Percentiles rank a stretch among this genome's conserved stretches.
These are phyloP conservation scores for Nannochloris sp. DNA, from an alignment of 139 green algal genomes.

Conservation along the genomic window DNA sequence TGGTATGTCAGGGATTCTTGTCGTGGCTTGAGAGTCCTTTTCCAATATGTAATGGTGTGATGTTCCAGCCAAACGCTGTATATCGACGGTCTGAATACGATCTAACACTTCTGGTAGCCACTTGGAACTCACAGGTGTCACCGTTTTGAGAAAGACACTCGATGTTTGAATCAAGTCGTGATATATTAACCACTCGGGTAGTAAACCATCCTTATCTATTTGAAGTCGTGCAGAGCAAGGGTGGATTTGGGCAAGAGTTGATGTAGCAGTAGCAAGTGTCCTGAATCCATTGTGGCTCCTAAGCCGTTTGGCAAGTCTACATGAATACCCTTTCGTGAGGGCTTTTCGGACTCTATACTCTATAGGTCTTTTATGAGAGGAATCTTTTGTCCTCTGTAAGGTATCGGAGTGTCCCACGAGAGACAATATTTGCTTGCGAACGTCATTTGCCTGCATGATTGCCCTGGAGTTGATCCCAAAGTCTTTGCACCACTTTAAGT, in stretches of 20 bases:
- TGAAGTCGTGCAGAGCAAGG: constrained; percentile 43
- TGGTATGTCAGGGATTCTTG: neutral
- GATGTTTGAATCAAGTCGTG: constrained; percentile 78
- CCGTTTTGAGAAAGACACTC: constrained; percentile 63
- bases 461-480: constrained; percentile 63
- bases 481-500: constrained; percentile 30
- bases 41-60: neutral
- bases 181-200: constrained; percentile 90
- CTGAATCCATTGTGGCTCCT: constrained; percentile 82
- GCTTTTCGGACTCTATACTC: constrained; percentile 35
- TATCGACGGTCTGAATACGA: constrained; percentile 57
- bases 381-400: no score
- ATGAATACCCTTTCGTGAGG: constrained; percentile 73
- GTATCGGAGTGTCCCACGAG: no score
- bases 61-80: constrained; percentile 58
- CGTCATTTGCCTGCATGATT: constrained; percentile 76
- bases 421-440: constrained; percentile 70
- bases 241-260: constrained; percentile 48
- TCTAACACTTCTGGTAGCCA: constrained; percentile 66
- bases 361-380: no score
- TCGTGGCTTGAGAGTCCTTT: constrained; percentile 6
- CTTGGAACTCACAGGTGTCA: constrained; percentile 60
- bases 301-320: constrained; percentile 72
- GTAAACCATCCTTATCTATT: constrained; percentile 78
- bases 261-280: constrained; percentile 48